Conservation (phyloP, 1,284 basidiomycete genomes). For the Boletus semigastroideus region DNA sequence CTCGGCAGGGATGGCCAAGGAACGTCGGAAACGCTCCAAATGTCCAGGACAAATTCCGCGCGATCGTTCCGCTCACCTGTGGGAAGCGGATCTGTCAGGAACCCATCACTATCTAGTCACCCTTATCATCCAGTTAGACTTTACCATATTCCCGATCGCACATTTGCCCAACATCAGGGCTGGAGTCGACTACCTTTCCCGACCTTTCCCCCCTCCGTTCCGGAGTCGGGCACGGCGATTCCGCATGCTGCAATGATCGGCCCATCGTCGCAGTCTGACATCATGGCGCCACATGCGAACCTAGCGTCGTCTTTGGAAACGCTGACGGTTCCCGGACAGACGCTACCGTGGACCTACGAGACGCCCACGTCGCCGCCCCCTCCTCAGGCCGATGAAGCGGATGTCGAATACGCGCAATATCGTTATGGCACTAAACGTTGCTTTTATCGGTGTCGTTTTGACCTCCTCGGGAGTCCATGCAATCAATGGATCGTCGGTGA, state of each 20-base stretch:
- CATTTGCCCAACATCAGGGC: constrained; percentile 4
- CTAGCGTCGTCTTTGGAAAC: not conserved
- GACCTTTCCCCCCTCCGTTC: not conserved
- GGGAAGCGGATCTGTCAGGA: constrained; percentile 5
- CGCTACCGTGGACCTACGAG: not conserved
- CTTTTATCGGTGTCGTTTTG: constrained; percentile 31
- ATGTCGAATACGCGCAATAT: constrained; percentile 21
- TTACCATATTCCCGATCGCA: constrained; percentile 10
- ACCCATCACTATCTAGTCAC: constrained; percentile 11
- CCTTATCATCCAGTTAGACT: constrained; percentile 17
- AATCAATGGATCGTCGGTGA: constrained; percentile 29
- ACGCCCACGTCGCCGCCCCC: not conserved
- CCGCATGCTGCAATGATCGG: not conserved
- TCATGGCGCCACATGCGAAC: not conserved
- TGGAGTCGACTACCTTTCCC: not conserved
- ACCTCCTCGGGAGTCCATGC: constrained; percentile 24
- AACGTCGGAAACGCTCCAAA: constrained; percentile 1
- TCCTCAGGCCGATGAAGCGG: constrained; percentile 14
- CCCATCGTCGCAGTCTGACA: constrained; percentile 4
- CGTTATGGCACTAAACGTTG: constrained; percentile 16
- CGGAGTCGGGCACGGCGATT: not conserved
- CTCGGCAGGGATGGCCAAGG: not conserved
- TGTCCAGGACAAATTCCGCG: not conserved
- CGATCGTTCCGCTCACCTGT: constrained; percentile 7
- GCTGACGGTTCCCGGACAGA: not conserved